phyloP scores from a whole-genome alignment of 1,284 basidiomycete genomes.

The Puccinia coronata region DNA sequence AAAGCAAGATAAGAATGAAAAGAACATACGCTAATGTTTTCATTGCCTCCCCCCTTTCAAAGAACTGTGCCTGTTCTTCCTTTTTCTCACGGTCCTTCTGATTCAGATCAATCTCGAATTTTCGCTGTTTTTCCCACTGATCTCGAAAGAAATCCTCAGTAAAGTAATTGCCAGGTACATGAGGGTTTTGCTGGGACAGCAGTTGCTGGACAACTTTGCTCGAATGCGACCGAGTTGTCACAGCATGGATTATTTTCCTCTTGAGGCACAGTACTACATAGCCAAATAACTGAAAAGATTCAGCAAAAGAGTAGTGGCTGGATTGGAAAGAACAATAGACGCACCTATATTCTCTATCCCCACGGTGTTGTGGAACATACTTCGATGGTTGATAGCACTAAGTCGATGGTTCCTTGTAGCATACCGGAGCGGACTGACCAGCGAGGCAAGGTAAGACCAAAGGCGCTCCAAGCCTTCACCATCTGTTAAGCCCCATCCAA shows the following conservation, averaged over 20 bases:
- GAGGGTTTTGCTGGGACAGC: background rate
- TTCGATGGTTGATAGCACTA: background rate
- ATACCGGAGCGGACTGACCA: no score
- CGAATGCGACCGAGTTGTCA: background rate
- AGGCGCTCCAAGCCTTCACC: no score
- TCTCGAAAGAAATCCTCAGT: background rate
- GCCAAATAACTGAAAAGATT: background rate
- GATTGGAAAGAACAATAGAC: background rate
- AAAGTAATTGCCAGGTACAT: background rate
- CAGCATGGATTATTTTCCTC: background rate
- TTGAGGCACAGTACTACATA: background rate
- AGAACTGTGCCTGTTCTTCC: background rate
- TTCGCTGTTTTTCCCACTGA: background rate
- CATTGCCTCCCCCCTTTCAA: background rate
- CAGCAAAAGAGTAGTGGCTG: background rate
- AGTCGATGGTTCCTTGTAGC: background rate
- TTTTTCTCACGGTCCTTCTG: background rate
- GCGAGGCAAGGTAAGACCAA: no score
- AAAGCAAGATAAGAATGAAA: background rate
- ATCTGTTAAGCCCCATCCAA: no score
- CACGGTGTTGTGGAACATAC: background rate
- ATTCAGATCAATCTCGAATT: background rate
- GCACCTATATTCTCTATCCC: background rate
- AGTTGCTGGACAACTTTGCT: background rate
- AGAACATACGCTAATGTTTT: background rate